Conservation (phyloP, 2,329 filamentous ascomycete species). For the Aspergillus ustus region DNA sequence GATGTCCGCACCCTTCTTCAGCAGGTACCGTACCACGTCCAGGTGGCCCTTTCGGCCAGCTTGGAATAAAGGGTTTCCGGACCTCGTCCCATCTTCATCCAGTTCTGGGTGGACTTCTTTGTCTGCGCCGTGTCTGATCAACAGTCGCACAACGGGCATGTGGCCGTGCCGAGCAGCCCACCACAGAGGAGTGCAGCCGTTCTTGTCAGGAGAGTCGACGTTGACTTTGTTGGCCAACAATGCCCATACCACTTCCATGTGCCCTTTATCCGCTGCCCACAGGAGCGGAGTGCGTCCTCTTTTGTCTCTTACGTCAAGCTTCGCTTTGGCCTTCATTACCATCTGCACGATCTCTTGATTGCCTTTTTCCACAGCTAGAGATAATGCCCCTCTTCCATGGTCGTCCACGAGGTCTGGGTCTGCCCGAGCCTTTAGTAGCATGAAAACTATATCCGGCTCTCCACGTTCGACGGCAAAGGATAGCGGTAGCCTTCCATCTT, state of each 20-base stretch:
- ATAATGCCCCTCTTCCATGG: constrained; percentile 21
- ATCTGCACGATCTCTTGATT: constrained; percentile 26
- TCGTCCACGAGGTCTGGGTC: constrained; percentile 20
- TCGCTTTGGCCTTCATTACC: constrained; percentile 23
- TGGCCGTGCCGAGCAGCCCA: constrained; percentile 30
- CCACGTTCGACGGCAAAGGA: constrained; percentile 25
- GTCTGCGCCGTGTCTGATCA: constrained; percentile 26
- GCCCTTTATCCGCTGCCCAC: constrained; percentile 26
- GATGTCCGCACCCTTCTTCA: constrained; percentile 31
- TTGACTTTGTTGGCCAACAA: constrained; percentile 29
- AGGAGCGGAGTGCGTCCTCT: constrained; percentile 22
- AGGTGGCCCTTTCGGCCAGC: constrained; percentile 29
- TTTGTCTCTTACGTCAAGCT: constrained; percentile 19
- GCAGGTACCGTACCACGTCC: constrained; percentile 33
- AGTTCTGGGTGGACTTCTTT: constrained; percentile 21
- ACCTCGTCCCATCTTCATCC: constrained; percentile 10
- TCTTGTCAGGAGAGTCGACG: constrained; percentile 26
- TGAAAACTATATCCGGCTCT: constrained; percentile 25
- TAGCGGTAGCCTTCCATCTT: constrained; percentile 23
- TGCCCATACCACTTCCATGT: constrained; percentile 29
- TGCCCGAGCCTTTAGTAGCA: constrained; percentile 24
- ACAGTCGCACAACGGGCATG: constrained; percentile 24
- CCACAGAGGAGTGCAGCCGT: constrained; percentile 27
- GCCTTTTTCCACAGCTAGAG: constrained; percentile 24
- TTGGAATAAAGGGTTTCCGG: constrained; percentile 28